Base-by-base conservation (phyloP, 2,329 filamentous ascomycete genomes). In the Aspergillus aculeatus region DNA sequence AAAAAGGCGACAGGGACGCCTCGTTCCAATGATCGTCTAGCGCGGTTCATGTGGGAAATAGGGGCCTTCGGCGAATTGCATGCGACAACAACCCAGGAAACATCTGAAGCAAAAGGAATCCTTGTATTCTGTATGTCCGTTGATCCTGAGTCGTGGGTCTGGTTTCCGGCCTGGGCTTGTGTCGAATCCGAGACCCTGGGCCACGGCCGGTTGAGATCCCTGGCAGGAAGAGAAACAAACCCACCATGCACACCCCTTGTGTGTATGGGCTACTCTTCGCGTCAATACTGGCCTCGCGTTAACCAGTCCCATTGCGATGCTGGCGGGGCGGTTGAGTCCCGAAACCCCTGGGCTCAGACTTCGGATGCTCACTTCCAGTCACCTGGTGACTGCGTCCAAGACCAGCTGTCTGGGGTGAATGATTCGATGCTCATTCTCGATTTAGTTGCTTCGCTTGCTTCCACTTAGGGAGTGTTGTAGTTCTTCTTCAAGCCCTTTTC, bases 81-180 rank as follows among this genome's bases (percentile, higher is more conserved):
- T 50, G 32, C 26, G 49, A 47, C 47, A 50, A 53, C 12, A n/a
- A n/a, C 38, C 23, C 32, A 48, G 56, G 52, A 26, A 48, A 26
- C 41, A 51, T 54, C 44, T 41, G 55, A 41, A 53, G 56, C 56
- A 47, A 59, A 56, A 29, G 26, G 50, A 24, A 24, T 21, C 50
- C 56, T 56, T 56, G 48, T 60, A 35, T 26, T 16, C 47, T 52
- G 51, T 54, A 29, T 50, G 57, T 57, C 57, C 56, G 58, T 52
- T 59, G 50, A 57, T 58, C 51, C 23, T 29, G 26, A 29, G 26
- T 29, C 26, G 26, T 29, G 26, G 53, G 61, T 57, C 56, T 47
- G 29, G 47, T 32, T 48, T 29, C 47, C 50, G 21, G 49, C 54
- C 41, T 47, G 26, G 23, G 23, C 16, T 29, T 29, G 21, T n/a